These are phyloP conservation scores for Brachypodium distachyon DNA, from an alignment of 202 grass and related monocot species.

Conservation along the genomic window DNA sequence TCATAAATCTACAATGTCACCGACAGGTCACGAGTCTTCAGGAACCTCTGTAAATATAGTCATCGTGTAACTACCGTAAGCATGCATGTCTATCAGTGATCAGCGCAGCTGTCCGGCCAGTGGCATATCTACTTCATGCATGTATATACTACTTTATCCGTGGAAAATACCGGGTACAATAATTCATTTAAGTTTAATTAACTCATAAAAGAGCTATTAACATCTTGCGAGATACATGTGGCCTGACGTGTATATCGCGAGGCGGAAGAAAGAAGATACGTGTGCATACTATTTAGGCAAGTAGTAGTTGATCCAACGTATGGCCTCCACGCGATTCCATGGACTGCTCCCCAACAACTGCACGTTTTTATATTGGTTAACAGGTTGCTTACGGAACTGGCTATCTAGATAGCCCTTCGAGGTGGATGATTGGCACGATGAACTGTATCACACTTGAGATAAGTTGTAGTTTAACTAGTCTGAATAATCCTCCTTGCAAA, in stretches of 20 bases:
- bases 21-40: constrained; percentile 18
- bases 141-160: not conserved
- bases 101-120: not conserved
- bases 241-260: not conserved
- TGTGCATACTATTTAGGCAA: no score
- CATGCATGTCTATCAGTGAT: not conserved
- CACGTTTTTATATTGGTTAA: not conserved
- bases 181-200: no score
- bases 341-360: not conserved
- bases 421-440: not conserved
- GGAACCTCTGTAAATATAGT: not conserved
- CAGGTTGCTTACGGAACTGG: not conserved
- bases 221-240: not conserved
- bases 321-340: no score
- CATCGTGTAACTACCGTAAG: constrained; percentile 8
- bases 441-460: not conserved
- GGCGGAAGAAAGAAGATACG: not conserved
- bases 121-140: constrained; percentile 10
- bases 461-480: not conserved
- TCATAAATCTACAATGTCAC: not conserved
- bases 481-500: no score
- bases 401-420: not conserved
- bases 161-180: no score
- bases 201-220: not conserved
- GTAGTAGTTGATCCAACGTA: no score